These are phyloP conservation scores for Penicillium sp. DNA, from an alignment of 2,329 filamentous ascomycete genomes.

Conservation along the genomic window DNA sequence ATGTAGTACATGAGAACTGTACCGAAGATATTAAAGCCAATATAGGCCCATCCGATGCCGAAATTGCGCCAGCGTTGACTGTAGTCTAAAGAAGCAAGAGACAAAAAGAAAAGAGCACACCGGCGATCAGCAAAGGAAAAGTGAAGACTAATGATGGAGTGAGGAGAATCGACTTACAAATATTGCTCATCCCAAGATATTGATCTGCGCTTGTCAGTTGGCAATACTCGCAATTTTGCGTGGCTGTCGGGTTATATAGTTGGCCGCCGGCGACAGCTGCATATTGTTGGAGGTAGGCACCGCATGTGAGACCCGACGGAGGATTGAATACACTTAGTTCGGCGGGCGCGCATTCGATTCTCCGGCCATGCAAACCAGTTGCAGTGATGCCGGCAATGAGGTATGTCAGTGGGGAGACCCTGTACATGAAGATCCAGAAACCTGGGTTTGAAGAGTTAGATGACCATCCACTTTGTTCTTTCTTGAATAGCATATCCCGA, in stretches of 20 bases:
- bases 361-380: slow-evolving; percentile 61
- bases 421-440: slow-evolving; percentile 84
- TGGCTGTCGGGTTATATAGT: slow-evolving; percentile 47
- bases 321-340: slow-evolving; percentile 66
- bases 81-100: slow-evolving; percentile 39
- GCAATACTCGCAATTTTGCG: slow-evolving; percentile 48
- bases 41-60: slow-evolving; percentile 56
- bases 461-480: not conserved
- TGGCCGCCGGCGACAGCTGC: slow-evolving; percentile 49
- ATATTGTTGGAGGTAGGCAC: slow-evolving; percentile 51
- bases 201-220: slow-evolving; percentile 35
- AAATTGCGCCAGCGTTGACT: slow-evolving; percentile 62
- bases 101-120: not conserved
- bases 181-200: slow-evolving; percentile 42
- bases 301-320: slow-evolving; percentile 52
- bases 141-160: too few species aligned
- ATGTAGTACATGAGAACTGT: slow-evolving; percentile 52
- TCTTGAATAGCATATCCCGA: not conserved
- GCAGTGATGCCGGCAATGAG: slow-evolving; percentile 67
- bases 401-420: slow-evolving; percentile 76
- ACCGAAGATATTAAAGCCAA: slow-evolving; percentile 53
- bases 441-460: slow-evolving; percentile 22
- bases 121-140: too few species aligned
- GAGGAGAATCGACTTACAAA: slow-evolving; percentile 23
- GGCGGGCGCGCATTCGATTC: slow-evolving; percentile 60